Base-by-base conservation (phyloP, 78 protist species). In the Dictyostelium discoideum region DNA sequence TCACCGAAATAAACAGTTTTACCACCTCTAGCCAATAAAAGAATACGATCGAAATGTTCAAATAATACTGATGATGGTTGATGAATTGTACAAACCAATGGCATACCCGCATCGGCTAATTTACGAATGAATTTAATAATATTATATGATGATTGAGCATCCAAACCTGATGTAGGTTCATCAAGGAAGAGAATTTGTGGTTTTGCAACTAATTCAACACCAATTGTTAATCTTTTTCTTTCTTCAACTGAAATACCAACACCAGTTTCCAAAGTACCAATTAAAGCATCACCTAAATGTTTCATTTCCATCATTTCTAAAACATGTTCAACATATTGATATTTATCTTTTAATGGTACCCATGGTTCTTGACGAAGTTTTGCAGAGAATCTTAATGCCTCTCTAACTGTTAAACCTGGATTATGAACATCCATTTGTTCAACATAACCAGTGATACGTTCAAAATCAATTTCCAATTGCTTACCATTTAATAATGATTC, bases 351-450 rank as follows among this genome's bases (percentile, higher is more conserved):
- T 9, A 84, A 24, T 18, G 97, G 67, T 5, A 95, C 37, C n/a
- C 39, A 10, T 20, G 92, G 88, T 0, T 86, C 94, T 69, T 87
- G 94, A 37, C 97, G 78, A 44, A 95, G 29, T 67, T 77, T 87
- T 8, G 97, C 97, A 37, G 85, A 50, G 95, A 88, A 95, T 46
- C 85, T 29, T 72, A 95, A 85, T 48, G 95, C 69, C 9, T 95
- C 97, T 22, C 97, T 63, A 29, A 95, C 97, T 0, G 97, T 88
- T 29, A 88, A 32, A 48, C 85, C 67, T 9, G 93, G 95, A 20
- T 82, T 85, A 60, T 90, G 95, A 2, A 95, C 93, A 87, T 95
- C 97, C 94, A 87, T 85, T 87, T 95, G 97, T 42, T 95, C 97
- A 10, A 95, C 95, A 9, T 95, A 95, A 72, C 97, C 97, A 39